phyloP scores from a whole-genome alignment of 352 stramenopile genomes.

The Pythium utonaiense region DNA sequence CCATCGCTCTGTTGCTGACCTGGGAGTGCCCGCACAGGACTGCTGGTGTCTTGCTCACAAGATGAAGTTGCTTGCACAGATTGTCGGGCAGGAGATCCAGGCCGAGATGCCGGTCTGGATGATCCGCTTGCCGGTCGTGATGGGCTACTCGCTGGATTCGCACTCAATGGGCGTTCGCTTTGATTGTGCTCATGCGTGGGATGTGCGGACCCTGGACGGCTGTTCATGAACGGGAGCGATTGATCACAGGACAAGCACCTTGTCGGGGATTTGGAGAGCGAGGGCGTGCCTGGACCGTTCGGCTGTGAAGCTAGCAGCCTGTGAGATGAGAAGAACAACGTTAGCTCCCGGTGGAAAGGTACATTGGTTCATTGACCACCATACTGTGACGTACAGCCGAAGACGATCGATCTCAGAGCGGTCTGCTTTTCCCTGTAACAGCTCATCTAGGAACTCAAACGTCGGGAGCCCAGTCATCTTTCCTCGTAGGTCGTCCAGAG shows the following conservation, averaged over 20 bases:
- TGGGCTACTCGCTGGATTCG: not conserved
- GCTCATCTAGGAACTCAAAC: conserved; percentile 40
- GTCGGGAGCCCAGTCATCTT: conserved; percentile 47
- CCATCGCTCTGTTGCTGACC: not conserved
- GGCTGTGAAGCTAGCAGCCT: conserved; percentile 7
- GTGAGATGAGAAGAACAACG: not conserved
- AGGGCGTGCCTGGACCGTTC: conserved; percentile 23
- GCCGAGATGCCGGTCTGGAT: not conserved
- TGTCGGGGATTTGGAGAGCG: conserved; percentile 49
- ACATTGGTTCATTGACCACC: not conserved
- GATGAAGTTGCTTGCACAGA: not conserved
- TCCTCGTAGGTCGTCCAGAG: conserved; percentile 43
- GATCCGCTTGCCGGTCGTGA: not conserved
- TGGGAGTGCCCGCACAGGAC: not conserved
- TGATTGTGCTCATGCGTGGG: conserved; percentile 1
- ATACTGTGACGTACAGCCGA: conserved; percentile 10
- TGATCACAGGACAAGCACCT: conserved; percentile 65
- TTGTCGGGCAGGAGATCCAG: conserved; percentile 6
- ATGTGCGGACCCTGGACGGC: conserved; percentile 1
- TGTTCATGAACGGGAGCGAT: conserved; percentile 29
- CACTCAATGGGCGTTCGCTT: not conserved
- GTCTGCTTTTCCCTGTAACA: conserved; percentile 57
- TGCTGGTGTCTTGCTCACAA: not conserved
- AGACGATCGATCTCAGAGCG: conserved; percentile 42
- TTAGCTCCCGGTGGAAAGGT: too few relatives aligned